These are phyloP conservation scores for Dentipellis fragilis DNA, from an alignment of 768 basidiomycete genomes.

Conservation along the genomic window DNA sequence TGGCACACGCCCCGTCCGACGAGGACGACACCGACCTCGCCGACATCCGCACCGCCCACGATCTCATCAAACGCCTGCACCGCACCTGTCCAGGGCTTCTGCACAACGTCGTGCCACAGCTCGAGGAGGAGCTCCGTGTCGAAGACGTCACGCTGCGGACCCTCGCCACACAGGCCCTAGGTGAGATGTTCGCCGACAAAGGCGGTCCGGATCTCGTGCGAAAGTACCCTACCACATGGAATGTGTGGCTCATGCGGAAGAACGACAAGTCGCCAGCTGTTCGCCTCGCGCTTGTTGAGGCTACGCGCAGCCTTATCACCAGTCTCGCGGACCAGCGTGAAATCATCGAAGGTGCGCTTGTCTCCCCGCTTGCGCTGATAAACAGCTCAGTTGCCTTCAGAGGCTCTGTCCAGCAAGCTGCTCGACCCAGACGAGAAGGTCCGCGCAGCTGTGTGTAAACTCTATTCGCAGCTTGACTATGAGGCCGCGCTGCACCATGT, in stretches of 20 bases:
- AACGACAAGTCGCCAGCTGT: conserved; percentile 67
- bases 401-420: conserved; percentile 53
- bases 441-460: conserved; percentile 71
- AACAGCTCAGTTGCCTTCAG: conserved; percentile 23
- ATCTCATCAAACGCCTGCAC: conserved; percentile 76
- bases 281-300: conserved; percentile 72
- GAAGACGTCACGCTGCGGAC: conserved; percentile 62
- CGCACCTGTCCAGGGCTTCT: conserved; percentile 72
- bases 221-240: conserved; percentile 82
- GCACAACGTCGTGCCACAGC: conserved; percentile 84
- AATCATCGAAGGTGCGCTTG: conserved; percentile 58
- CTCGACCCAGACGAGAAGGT: conserved; percentile 89
- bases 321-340: conserved; percentile 59
- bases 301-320: conserved; percentile 46
- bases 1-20: conserved; percentile 39
- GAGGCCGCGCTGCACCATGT: conserved; percentile 85
- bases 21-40: conserved; percentile 55
- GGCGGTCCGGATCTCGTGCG: conserved; percentile 61
- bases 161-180: conserved; percentile 80
- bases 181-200: conserved; percentile 83
- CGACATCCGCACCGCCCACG: conserved; percentile 69
- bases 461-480: conserved; percentile 80
- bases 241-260: conserved; percentile 67
- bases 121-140: conserved; percentile 82
- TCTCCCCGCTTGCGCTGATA: background rate